These are phyloP conservation scores for Xylaria sp. DNA, from an alignment of 2,329 filamentous ascomycete genomes.

Conservation along the genomic window DNA sequence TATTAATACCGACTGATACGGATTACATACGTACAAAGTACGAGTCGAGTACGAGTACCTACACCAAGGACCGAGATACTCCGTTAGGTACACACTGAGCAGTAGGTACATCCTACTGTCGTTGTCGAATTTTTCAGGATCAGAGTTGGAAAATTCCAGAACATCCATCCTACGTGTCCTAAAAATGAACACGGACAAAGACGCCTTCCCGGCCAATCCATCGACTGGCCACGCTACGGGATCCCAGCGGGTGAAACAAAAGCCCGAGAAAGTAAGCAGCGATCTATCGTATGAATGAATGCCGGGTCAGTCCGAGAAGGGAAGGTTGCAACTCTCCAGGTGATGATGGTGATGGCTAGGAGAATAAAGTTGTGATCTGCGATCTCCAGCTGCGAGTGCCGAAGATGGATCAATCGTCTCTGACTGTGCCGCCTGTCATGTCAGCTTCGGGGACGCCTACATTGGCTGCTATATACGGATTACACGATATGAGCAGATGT, in stretches of 20 bases:
- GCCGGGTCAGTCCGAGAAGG: constrained; percentile 5
- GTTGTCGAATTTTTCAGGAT: background rate
- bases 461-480: too few species aligned
- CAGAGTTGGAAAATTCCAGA: background rate
- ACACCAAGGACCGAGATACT: too few species aligned
- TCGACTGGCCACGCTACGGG: background rate
- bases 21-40: too few species aligned
- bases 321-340: constrained; percentile 4
- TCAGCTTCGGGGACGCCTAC: constrained; percentile 1
- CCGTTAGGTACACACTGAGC: too few species aligned
- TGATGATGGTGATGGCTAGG: background rate
- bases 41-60: too few species aligned
- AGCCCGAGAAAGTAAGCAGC: too few species aligned
- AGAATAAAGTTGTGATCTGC: constrained; percentile 13
- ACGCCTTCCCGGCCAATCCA: background rate
- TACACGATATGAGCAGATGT: too few species aligned
- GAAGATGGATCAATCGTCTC: background rate
- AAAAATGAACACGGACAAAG: background rate
- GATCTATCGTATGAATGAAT: too few species aligned
- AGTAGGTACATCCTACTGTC: too few species aligned
- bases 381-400: constrained; percentile 8
- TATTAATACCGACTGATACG: too few species aligned
- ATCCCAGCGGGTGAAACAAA: too few species aligned
- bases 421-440: background rate
- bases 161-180: background rate